phyloP scores from a whole-genome alignment of 306 rosid genomes.

The Carpinus fangiana region DNA sequence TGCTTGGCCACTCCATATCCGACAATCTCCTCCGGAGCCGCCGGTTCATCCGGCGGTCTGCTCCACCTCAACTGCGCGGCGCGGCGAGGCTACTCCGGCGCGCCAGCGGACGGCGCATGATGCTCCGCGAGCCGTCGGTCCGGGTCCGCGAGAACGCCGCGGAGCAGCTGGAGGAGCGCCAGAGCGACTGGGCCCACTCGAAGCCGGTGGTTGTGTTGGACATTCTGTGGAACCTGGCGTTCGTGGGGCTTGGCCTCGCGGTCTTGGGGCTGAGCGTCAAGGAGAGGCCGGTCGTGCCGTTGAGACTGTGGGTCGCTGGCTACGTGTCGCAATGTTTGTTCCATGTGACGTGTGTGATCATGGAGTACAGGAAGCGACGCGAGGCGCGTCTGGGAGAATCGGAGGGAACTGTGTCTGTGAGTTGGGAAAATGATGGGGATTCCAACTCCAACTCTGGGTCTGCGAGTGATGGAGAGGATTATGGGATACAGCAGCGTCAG shows the following conservation, averaged over 20 bases:
- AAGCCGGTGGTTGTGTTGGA: conserved; percentile 66
- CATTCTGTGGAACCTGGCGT: conserved; percentile 68
- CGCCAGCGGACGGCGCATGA: conserved; percentile 67
- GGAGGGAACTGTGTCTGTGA: conserved; percentile 11
- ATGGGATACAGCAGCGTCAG: conserved; percentile 26
- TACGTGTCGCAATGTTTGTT: conserved; percentile 53
- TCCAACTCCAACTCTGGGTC: conserved; percentile 35
- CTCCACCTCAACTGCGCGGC: conserved; percentile 49
- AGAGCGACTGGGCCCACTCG: conserved; percentile 72
- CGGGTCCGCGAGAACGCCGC: conserved; percentile 82
- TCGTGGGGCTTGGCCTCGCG: conserved; percentile 40
- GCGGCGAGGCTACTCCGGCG: conserved; percentile 66
- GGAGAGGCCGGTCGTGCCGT: conserved; percentile 67
- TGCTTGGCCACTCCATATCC: conserved; percentile 44
- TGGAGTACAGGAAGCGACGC: conserved; percentile 43
- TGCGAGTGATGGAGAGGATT: conserved; percentile 54
- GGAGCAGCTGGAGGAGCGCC: conserved; percentile 80
- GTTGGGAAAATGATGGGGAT: conserved; percentile 41
- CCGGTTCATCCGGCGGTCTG: conserved; percentile 43
- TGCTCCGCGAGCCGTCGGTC: conserved; percentile 72
- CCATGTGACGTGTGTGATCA: conserved; percentile 60
- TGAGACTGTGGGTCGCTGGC: conserved; percentile 80
- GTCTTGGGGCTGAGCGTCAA: conserved; percentile 50
- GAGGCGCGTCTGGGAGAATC: conserved; percentile 10
- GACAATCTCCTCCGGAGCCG: conserved; percentile 48